phyloP scores from a whole-genome alignment of 2,329 filamentous ascomycete species.

The Akanthomyces dipterigenus region DNA sequence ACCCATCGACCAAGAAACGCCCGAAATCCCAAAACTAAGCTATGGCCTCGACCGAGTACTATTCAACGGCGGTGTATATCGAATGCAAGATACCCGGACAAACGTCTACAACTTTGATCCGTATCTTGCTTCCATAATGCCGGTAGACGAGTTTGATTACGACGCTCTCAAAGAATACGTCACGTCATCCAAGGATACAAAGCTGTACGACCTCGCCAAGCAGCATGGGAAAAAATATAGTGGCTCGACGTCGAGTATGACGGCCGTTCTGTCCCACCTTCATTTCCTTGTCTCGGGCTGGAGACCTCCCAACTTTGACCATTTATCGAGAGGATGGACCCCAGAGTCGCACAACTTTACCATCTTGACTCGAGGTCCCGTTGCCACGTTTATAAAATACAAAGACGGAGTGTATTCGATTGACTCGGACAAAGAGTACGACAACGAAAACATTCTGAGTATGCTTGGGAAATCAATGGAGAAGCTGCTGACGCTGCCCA shows the following conservation, averaged over 20 bases:
- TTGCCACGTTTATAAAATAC: conserved; percentile 74
- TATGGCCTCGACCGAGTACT: conserved; percentile 83
- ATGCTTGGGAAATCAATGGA: conserved; percentile 96
- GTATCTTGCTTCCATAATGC: conserved; percentile 89
- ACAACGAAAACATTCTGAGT: conserved; percentile 77
- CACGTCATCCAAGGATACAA: conserved; percentile 79
- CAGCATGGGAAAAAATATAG: conserved; percentile 71
- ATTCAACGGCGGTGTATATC: conserved; percentile 91
- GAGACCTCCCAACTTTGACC: conserved; percentile 61
- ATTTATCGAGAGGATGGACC: conserved; percentile 61
- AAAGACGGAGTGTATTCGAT: conserved; percentile 87
- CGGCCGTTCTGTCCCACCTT: conserved; percentile 77
- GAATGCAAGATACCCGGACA: conserved; percentile 80
- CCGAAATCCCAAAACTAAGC: conserved; percentile 51
- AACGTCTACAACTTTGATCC: conserved; percentile 96
- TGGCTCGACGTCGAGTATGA: conserved; percentile 97
- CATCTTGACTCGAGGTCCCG: conserved; percentile 61
- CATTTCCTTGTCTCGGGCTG: conserved; percentile 85
- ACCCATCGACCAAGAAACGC: conserved; percentile 28
- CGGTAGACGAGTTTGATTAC: conserved; percentile 87
- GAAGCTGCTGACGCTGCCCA: conserved; percentile 80
- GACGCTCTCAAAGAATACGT: conserved; percentile 78
- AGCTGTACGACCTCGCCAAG: conserved; percentile 61
- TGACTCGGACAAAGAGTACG: conserved; percentile 90
- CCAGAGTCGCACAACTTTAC: conserved; percentile 63